Percentiles rank a stretch among this genome's conserved stretches.
phyloP scores from a whole-genome alignment of 2,329 filamentous ascomycete genomes.

The Aspergillus flavus region DNA sequence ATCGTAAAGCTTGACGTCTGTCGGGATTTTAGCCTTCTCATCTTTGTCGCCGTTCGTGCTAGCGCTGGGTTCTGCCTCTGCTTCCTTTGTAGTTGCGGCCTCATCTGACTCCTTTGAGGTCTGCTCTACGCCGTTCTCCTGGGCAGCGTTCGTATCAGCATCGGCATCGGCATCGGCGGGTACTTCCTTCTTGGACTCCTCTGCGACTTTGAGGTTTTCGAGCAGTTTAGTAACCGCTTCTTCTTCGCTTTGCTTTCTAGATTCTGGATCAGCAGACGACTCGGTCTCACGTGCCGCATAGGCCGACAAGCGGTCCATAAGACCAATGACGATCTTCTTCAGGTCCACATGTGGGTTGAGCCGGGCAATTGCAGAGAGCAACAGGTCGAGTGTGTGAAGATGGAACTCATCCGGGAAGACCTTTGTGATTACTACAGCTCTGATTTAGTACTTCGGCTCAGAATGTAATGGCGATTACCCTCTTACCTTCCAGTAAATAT shows the following conservation, averaged over 20 bases:
- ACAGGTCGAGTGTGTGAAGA: conserved; percentile 91
- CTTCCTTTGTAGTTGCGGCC: conserved; percentile 24
- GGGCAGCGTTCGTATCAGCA: conserved; percentile 30
- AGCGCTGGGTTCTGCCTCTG: conserved; percentile 32
- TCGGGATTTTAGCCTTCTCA: conserved; percentile 44
- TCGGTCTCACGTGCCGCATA: conserved; percentile 91
- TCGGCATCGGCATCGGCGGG: conserved; percentile 39
- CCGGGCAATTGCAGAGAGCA: conserved; percentile 87
- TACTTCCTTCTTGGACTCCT: conserved; percentile 57
- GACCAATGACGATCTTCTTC: conserved; percentile 94
- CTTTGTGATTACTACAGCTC: conserved; percentile 79
- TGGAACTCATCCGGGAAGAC: conserved; percentile 99
- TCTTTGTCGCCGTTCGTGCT: conserved; percentile 34
- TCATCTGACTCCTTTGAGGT: conserved; percentile 29
- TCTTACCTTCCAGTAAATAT: conserved; percentile 79
- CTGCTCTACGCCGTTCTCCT: conserved; percentile 44
- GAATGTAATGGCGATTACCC: background rate
- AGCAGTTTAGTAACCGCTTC: conserved; percentile 78
- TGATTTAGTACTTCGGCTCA: conserved; percentile 14
- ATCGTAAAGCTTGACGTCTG: conserved; percentile 88
- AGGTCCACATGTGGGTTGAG: conserved; percentile 96
- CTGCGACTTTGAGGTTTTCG: conserved; percentile 70
- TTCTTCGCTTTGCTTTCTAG: conserved; percentile 77
- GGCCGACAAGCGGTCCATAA: conserved; percentile 94
- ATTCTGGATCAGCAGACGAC: conserved; percentile 67